A percentile compares a stretch with the other conserved stretches of the same genome.
phyloP scores from a whole-genome alignment of 371 early-diverging fungal genomes.

The Amoeboaphelidium protococcarum region DNA sequence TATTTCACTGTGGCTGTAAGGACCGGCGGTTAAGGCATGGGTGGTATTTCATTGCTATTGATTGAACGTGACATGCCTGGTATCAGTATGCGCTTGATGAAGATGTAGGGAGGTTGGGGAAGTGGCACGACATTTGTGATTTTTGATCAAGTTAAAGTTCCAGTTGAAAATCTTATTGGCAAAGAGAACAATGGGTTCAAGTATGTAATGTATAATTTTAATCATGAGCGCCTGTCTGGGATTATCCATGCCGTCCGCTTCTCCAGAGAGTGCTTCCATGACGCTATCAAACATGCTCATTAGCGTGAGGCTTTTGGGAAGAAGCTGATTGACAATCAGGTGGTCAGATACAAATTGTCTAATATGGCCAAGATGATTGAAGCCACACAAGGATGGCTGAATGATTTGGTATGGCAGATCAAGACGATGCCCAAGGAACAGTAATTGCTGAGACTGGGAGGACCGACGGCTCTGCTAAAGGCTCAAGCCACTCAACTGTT shows the following conservation, averaged over 20 bases:
- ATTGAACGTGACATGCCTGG: neutral
- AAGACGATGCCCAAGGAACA: neutral
- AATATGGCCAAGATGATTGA: neutral
- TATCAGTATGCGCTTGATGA: slow-evolving; percentile 42
- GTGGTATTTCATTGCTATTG: neutral
- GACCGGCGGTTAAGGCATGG: neutral
- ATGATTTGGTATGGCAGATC: neutral
- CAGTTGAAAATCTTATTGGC: neutral
- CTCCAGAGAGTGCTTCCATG: neutral
- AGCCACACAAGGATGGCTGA: neutral
- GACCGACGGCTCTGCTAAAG: neutral
- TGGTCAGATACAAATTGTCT: neutral
- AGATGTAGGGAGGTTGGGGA: slow-evolving; percentile 11
- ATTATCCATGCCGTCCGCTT: neutral
- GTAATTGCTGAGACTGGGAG: neutral
- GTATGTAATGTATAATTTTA: no score
- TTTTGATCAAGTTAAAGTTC: neutral
- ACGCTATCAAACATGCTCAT: slow-evolving; percentile 1
- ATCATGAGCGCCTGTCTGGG: neutral
- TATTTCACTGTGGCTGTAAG: neutral
- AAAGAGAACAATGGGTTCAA: neutral
- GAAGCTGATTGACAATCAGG: neutral
- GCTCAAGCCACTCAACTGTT: no score
- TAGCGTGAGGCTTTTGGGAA: neutral
- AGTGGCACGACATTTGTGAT: neutral